phyloP scores from a whole-genome alignment of 2,329 filamentous ascomycete species.

The Pseudogymnoascus verrucosus region DNA sequence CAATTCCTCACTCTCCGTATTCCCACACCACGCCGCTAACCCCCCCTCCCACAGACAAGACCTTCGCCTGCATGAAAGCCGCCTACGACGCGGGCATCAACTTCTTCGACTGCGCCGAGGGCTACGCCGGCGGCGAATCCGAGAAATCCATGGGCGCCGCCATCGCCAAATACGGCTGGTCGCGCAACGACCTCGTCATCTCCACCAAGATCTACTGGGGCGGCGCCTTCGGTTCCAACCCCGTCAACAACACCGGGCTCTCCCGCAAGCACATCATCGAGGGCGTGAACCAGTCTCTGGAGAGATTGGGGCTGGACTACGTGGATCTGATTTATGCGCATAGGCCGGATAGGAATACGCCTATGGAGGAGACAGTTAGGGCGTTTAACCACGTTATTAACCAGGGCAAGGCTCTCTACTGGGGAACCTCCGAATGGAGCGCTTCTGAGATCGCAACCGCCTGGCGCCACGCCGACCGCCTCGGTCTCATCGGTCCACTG shows the following conservation, averaged over 20 bases:
- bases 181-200: conserved; percentile 48
- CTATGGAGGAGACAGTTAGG: conserved; percentile 63
- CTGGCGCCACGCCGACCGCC: conserved; percentile 50
- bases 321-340: conserved; percentile 65
- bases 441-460: conserved; percentile 58
- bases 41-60: conserved; percentile 39
- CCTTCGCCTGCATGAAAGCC: conserved; percentile 53
- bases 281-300: conserved; percentile 51
- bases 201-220: conserved; percentile 62
- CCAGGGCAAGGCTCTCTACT: conserved; percentile 61
- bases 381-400: conserved; percentile 65
- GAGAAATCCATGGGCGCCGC: conserved; percentile 48
- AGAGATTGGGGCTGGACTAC: conserved; percentile 46
- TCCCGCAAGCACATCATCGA: conserved; percentile 64
- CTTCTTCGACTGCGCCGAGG: conserved; percentile 50
- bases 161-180: conserved; percentile 50
- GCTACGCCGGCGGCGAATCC: conserved; percentile 43
- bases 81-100: conserved; percentile 51
- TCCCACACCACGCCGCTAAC: too few species aligned
- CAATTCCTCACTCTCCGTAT: too few species aligned
- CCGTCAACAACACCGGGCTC: conserved; percentile 59
- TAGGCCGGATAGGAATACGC: conserved; percentile 57
- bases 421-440: conserved; percentile 62
- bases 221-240: conserved; percentile 48
- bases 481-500: conserved; percentile 53